Evolutionary conservation across 2,329 filamentous ascomycete genomes (phyloP).

Genomic region (Paraphaeosphaeria minitans): DNA sequence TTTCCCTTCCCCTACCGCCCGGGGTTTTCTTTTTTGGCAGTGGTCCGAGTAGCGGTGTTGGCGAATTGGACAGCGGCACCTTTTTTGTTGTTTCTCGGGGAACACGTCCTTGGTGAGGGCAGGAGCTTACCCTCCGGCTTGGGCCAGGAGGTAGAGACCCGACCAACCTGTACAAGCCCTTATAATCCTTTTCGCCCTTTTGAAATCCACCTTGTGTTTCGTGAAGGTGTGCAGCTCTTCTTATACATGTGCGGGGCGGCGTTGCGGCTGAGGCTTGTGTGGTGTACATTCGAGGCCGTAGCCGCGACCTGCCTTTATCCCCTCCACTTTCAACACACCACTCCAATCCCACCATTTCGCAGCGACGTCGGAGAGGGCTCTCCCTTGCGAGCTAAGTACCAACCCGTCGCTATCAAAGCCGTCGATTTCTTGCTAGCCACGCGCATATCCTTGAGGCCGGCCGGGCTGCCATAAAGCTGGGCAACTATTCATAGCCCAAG

Average conservation of each 20-base stretch:
- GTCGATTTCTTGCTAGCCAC: too few relatives aligned
- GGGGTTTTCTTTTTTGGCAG: neutral
- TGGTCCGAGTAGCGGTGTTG: neutral
- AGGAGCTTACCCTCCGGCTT: neutral
- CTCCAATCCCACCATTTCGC: too few relatives aligned
- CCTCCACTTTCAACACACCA: neutral
- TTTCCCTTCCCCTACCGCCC: conserved; percentile 2
- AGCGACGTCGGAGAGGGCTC: too few relatives aligned
- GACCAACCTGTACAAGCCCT: neutral
- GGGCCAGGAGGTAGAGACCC: neutral
- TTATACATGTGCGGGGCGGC: neutral
- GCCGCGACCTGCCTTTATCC: neutral
- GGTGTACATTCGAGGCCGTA: neutral
- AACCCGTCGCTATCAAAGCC: too few relatives aligned
- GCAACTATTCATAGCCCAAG: too few relatives aligned
- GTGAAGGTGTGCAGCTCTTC: neutral
- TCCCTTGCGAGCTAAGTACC: too few relatives aligned
- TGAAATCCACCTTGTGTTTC: neutral
- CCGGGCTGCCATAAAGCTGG: too few relatives aligned
- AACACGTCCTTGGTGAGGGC: neutral
- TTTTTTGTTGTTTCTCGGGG: neutral
- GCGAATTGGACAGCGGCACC: neutral
- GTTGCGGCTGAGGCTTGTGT: neutral
- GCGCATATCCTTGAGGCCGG: too few relatives aligned
- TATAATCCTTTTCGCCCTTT: neutral